Evolutionary conservation across 108 stramenopile genomes (phyloP), one percentile per base, ranked within the genome.

Genomic region (Nitzschia sp.): DNA sequence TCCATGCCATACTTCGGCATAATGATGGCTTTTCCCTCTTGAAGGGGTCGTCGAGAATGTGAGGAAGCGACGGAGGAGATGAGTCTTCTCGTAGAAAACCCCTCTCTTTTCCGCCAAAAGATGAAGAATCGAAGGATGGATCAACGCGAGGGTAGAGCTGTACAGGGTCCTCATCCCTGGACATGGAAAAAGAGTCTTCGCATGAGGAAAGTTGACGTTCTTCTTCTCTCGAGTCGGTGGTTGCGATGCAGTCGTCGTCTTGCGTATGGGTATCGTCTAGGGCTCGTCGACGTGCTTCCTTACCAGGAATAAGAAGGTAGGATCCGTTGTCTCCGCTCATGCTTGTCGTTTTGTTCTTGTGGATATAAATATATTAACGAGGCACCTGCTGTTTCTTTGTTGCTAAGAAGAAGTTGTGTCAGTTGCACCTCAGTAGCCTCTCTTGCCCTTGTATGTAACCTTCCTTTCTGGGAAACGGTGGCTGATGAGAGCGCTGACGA

Each of bases 1-100:
- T 66, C 66, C 66, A 66, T 19, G 66, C 66, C 34, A 66, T n/a
- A 36, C 66, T 66, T 38, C 66, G 30, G 27, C 46, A 41, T 11
- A 66, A 27, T 6, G 66, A 19, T 28, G 66, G 66, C 2, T 66
- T 66, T 0, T 66, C 66, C 38, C 53, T 27, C 23, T 34, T 35
- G 19, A 22, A 21, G 38, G 41, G 19, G 23, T 16, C 16, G 15
- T 33, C 57, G 15, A 4, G 2, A 26, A 1, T 2, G 22, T 61
- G 41, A 16, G 60, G 60, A 31, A 61, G 28, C 38, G 41, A 22
- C 21, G 41, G 17, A 9, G 60, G 60, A 2, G 21, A 61, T 38
- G 41, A 19, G 38, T 27, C 19, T 0, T 61, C 60, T 26, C 60
- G 60, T 8, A 61, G 13, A 45, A 61, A 61, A 1, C 44, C 60